Conservation (phyloP, 768 basidiomycete genomes). For the Xerocomus potaroensis region DNA sequence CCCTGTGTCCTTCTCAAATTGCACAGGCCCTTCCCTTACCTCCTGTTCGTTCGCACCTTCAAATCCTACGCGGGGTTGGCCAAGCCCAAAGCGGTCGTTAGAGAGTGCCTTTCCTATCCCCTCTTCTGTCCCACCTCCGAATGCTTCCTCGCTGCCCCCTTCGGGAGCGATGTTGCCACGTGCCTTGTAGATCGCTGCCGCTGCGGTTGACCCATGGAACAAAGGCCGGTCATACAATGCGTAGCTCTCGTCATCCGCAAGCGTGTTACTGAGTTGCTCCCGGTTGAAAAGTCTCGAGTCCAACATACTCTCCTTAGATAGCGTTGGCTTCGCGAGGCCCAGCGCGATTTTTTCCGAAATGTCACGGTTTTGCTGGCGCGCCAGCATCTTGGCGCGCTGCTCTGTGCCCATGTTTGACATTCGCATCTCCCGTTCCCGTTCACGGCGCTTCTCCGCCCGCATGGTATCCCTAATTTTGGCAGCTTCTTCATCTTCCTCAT, state of each 20-base stretch:
- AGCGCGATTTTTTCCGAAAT: constrained; percentile 99
- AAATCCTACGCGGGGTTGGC: constrained; percentile 80
- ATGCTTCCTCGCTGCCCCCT: constrained; percentile 80
- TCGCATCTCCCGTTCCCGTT: constrained; percentile 95
- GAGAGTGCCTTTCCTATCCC: constrained; percentile 87
- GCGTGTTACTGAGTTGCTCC: constrained; percentile 74
- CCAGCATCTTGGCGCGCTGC: constrained; percentile 92
- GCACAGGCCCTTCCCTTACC: constrained; percentile 87
- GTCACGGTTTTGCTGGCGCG: constrained; percentile 95
- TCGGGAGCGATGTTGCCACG: constrained; percentile 73
- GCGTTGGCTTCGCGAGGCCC: constrained; percentile 93
- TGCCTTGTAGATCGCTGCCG: constrained; percentile 99
- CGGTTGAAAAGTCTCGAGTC: constrained; percentile 98
- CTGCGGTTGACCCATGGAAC: constrained; percentile 94
- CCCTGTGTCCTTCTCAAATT: constrained; percentile 97
- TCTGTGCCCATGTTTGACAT: constrained; percentile 99
- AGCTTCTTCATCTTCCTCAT: constrained; percentile 75
- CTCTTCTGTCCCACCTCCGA: constrained; percentile 93
- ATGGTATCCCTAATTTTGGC: constrained; percentile 84
- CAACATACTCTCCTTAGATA: constrained; percentile 95
- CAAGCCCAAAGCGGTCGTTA: constrained; percentile 92
- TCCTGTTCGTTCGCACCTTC: constrained; percentile 88
- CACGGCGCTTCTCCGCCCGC: constrained; percentile 86
- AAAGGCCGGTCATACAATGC: constrained; percentile 91
- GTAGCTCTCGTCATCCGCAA: constrained; percentile 93